Percentiles rank a stretch among this genome's conserved stretches.
These are phyloP conservation scores for Tylopilus subfusipes DNA, from an alignment of 768 basidiomycete species.

Conservation along the genomic window DNA sequence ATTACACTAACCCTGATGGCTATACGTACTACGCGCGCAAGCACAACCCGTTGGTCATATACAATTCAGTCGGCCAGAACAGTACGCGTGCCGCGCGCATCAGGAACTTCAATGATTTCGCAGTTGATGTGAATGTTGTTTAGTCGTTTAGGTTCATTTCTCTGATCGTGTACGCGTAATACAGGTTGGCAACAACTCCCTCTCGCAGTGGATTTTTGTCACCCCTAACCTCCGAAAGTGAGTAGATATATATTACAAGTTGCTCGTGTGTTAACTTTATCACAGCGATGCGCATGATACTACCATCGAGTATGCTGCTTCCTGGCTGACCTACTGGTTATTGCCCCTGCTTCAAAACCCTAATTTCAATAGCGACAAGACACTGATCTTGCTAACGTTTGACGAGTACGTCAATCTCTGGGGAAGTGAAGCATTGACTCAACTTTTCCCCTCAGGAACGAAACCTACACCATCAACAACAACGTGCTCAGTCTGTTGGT, in stretches of 20 bases:
- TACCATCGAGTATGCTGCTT: conserved; percentile 41
- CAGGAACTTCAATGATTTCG: conserved; percentile 63
- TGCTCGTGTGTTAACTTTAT: neutral
- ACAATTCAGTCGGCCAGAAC: conserved; percentile 45
- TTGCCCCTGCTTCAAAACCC: conserved; percentile 46
- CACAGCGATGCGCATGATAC: conserved; percentile 62
- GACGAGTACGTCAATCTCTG: conserved; percentile 47
- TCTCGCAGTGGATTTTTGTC: conserved; percentile 61
- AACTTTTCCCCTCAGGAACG: conserved; percentile 16
- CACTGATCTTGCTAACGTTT: conserved; percentile 60
- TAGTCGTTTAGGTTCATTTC: neutral
- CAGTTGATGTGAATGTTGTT: conserved; percentile 41
- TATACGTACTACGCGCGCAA: conserved; percentile 56
- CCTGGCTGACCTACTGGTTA: conserved; percentile 51
- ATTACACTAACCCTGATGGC: conserved; percentile 28
- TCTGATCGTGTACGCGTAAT: neutral
- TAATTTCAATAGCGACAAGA: conserved; percentile 51
- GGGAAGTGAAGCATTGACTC: neutral
- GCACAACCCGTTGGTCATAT: conserved; percentile 53
- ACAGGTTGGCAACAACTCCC: conserved; percentile 34
- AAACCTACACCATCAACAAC: conserved; percentile 41
- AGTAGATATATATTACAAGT: neutral
- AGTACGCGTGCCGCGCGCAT: conserved; percentile 40
- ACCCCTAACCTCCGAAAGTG: conserved; percentile 52
- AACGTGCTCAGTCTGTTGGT: conserved; percentile 43